A percentile compares a stretch with the other conserved stretches of the same genome.
Evolutionary conservation across 306 rosid genomes (phyloP).

Genomic region (Lotus japonicus): DNA sequence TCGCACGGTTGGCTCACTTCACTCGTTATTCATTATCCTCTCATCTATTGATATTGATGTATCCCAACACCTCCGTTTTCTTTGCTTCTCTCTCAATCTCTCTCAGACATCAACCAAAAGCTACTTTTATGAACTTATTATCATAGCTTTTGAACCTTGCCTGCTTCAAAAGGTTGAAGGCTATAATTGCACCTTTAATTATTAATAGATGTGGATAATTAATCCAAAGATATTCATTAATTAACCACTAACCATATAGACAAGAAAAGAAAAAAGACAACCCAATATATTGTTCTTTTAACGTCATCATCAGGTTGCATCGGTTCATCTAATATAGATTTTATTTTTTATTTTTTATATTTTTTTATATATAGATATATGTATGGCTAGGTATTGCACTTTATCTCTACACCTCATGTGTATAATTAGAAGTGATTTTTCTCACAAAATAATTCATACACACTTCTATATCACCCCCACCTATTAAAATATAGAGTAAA

Average conservation of each 20-base stretch:
- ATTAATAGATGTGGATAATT: not conserved
- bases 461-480: too few relatives aligned
- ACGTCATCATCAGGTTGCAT: too few relatives aligned
- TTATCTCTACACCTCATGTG: too few relatives aligned
- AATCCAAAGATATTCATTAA: not conserved
- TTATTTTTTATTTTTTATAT: too few relatives aligned
- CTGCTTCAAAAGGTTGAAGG: not conserved
- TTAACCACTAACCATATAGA: constrained; percentile 2
- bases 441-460: too few relatives aligned
- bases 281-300: too few relatives aligned
- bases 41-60: constrained; percentile 29
- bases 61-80: constrained; percentile 20
- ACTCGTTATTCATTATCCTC: constrained; percentile 23
- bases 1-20: constrained; percentile 58
- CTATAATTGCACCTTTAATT: constrained; percentile 15
- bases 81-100: not conserved
- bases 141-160: constrained; percentile 23
- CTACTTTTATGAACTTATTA: not conserved
- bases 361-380: too few relatives aligned
- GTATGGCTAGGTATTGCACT: too few relatives aligned
- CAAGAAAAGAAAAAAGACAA: not conserved
- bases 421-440: too few relatives aligned
- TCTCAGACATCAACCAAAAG: too few relatives aligned
- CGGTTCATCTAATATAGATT: too few relatives aligned
- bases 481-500: too few relatives aligned